Evolutionary conservation across 2,329 filamentous ascomycete species (phyloP).

Genomic region (Nigrospora oryzae): DNA sequence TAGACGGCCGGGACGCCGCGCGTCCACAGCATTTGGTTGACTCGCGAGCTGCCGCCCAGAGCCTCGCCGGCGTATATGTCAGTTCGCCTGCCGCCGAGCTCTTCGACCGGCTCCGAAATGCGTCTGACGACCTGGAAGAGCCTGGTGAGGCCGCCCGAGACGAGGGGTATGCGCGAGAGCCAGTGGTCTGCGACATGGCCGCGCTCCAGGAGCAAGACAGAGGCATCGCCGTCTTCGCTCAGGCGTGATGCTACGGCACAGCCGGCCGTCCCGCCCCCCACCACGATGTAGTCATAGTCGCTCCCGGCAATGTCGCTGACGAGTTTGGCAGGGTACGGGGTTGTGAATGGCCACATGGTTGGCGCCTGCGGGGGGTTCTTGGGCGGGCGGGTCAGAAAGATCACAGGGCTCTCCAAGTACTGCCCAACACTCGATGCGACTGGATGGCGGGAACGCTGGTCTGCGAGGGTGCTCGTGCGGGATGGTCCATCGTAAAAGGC

Average conservation of each 20-base stretch:
- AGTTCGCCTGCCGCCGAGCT: not conserved
- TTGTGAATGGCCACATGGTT: slow-evolving; percentile 5
- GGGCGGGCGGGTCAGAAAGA: too few relatives aligned
- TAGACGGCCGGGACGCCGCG: slow-evolving; percentile 14
- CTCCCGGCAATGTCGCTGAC: slow-evolving; percentile 1
- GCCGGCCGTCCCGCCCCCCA: slow-evolving; percentile 6
- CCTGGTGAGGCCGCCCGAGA: slow-evolving; percentile 3
- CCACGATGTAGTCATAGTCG: slow-evolving; percentile 8
- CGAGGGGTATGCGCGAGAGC: slow-evolving; percentile 5
- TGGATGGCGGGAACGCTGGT: too few relatives aligned
- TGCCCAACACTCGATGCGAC: too few relatives aligned
- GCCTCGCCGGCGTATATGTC: slow-evolving; percentile 10
- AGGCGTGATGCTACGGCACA: slow-evolving; percentile 4
- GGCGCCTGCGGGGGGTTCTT: too few relatives aligned
- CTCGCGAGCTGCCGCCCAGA: slow-evolving; percentile 15
- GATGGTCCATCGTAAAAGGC: too few relatives aligned
- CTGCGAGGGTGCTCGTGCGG: too few relatives aligned
- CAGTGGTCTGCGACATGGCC: slow-evolving; percentile 4
- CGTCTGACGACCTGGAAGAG: slow-evolving; percentile 1
- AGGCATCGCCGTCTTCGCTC: slow-evolving; percentile 4
- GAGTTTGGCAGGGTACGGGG: slow-evolving; percentile 2
- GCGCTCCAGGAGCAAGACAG: slow-evolving; percentile 4
- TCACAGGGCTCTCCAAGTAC: too few relatives aligned
- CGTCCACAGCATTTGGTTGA: slow-evolving; percentile 20
- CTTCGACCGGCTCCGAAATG: slow-evolving; percentile 1